Evolutionary conservation across 2,329 filamentous ascomycete species (phyloP), one percentile per base, ranked within the genome.

Genomic region (Aspergillus arachidicola): DNA sequence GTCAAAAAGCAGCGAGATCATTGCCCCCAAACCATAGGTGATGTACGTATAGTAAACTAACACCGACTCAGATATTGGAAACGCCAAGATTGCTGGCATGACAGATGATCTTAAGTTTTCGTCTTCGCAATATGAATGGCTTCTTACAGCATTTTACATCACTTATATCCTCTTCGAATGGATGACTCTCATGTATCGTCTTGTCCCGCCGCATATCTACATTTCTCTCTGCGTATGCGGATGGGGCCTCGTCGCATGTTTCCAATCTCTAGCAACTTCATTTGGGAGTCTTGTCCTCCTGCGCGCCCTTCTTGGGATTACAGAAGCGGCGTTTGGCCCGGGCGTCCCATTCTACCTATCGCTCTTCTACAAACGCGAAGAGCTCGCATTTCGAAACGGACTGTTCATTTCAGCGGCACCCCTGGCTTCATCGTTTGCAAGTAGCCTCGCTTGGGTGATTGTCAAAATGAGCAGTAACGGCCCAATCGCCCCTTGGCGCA

Each of bases 321-420:
- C 82, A 14, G 87, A 89, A 75, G 87, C 87, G 0, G 87, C 86
- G 0, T 89, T 89, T 69, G 83, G 83, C 1, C 86, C 87, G 0
- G 87, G 87, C 5, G 83, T 89, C 0, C 87, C 87, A 0, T 88
- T 89, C 71, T 89, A 88, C 65, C 75, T 90, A 10, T 87, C 86
- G 0, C 85, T 88, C 70, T 89, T 90, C 78, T 89, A 86, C 73
- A 82, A 81, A 16, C 79, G 86, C 7, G 80, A 87, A 54, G 94
- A 98, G 76, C 81, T 97, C 38, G 94, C 94, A 0, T 90, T 95
- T 64, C 84, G 94, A 43, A 95, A 91, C 0, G 94, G 93, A 26
- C 84, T 96, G 1, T 96, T 97, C 78, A 89, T 97, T 59, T 93
- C 92, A 0, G 94, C 87, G 0, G 86, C 86, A 7, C 86, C 86